These are phyloP conservation scores for Diplotaxis tenuifolia DNA, from an alignment of 345 rosid species.

Conservation along the genomic window DNA sequence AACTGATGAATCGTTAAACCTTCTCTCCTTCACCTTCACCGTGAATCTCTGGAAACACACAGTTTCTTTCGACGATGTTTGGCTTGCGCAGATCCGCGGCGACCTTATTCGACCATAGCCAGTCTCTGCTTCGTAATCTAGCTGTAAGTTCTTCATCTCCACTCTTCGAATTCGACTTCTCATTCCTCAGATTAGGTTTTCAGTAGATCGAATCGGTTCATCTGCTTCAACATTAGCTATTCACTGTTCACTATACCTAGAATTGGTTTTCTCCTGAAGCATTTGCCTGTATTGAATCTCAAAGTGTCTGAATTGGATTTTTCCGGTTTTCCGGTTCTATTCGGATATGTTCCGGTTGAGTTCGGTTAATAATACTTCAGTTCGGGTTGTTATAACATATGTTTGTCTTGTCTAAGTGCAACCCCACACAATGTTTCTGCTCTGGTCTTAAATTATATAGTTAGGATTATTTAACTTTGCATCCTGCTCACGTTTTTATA, in stretches of 20 bases:
- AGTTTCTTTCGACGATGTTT: constrained; percentile 29
- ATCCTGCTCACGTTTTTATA: too few relatives aligned
- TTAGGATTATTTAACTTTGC: background rate
- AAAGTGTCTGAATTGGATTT: background rate
- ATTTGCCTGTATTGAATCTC: background rate
- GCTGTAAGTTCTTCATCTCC: constrained; percentile 37
- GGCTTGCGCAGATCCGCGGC: constrained; percentile 41
- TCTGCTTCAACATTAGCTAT: background rate
- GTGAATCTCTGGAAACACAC: background rate
- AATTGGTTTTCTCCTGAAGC: background rate
- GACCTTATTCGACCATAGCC: constrained; percentile 37
- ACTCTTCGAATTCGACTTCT: background rate
- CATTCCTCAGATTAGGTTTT: too few relatives aligned
- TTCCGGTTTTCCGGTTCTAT: too few relatives aligned
- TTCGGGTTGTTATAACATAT: too few relatives aligned
- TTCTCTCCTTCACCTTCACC: constrained; percentile 1
- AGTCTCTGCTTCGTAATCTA: constrained; percentile 37
- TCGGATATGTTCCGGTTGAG: too few relatives aligned
- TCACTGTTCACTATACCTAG: background rate
- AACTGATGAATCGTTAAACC: constrained; percentile 26
- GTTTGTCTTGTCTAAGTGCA: background rate
- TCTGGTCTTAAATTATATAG: background rate
- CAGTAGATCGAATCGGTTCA: background rate
- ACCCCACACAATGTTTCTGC: constrained; percentile 3
- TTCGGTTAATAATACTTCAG: too few relatives aligned